Evolutionary conservation across 257 asterid genomes (phyloP).

Genomic region (Scutellaria galericulata): DNA sequence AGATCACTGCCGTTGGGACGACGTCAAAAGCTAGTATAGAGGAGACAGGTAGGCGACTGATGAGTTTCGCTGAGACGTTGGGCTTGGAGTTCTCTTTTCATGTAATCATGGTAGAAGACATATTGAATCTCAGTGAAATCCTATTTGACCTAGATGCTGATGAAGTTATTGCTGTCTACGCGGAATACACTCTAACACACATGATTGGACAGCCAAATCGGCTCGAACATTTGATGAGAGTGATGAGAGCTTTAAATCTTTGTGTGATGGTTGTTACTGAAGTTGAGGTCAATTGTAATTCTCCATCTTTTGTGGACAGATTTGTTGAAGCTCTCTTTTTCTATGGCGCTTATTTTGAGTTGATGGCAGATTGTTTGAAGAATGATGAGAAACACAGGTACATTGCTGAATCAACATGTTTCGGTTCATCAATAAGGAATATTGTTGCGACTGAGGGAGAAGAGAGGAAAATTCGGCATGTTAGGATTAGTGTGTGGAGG

Average conservation of each 20-base stretch:
- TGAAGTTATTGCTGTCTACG: conserved; percentile 52
- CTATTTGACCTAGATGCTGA: conserved; percentile 39
- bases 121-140: conserved; percentile 41
- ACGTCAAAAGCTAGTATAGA: conserved; percentile 44
- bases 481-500: conserved; percentile 54
- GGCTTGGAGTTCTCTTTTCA: conserved; percentile 49
- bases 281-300: conserved; percentile 56
- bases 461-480: conserved; percentile 54
- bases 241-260: conserved; percentile 41
- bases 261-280: conserved; percentile 52
- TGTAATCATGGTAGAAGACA: conserved; percentile 51
- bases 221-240: conserved; percentile 48
- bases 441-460: conserved; percentile 54
- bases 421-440: conserved; percentile 46
- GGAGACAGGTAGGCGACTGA: conserved; percentile 50
- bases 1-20: conserved; percentile 60
- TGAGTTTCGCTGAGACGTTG: conserved; percentile 54
- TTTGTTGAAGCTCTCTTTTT: conserved; percentile 57
- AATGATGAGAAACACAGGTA: conserved; percentile 43
- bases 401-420: conserved; percentile 40
- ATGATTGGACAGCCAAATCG: conserved; percentile 45
- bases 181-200: conserved; percentile 41
- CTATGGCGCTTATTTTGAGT: conserved; percentile 56
- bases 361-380: conserved; percentile 52
- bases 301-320: conserved; percentile 53